phyloP scores from a whole-genome alignment of 169 alveolate genomes.

The Plasmodium relictum region DNA sequence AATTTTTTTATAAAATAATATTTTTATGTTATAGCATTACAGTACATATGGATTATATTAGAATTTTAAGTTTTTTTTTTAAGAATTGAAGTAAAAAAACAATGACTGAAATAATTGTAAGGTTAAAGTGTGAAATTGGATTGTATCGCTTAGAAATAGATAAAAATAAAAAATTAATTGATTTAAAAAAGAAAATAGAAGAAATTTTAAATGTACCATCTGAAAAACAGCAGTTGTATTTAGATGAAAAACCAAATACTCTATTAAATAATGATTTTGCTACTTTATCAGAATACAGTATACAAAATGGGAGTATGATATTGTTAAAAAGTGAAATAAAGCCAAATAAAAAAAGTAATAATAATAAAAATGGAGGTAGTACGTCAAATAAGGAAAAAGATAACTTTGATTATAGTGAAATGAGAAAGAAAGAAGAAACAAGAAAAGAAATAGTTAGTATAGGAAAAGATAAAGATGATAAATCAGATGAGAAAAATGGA shows the following conservation, averaged over 20 bases:
- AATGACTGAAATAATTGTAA: conserved; percentile 43
- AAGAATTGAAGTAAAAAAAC: background rate
- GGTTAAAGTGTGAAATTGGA: conserved; percentile 38
- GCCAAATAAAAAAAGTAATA: conserved; percentile 13
- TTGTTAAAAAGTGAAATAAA: conserved; percentile 38
- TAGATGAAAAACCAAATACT: conserved; percentile 2
- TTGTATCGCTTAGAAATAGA: conserved; percentile 42
- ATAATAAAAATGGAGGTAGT: background rate
- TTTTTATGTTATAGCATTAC: background rate
- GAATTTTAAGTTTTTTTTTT: background rate
- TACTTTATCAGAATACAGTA: background rate
- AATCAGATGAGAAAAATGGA: background rate
- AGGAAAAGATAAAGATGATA: background rate
- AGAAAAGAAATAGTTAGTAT: background rate
- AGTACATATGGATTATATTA: no score
- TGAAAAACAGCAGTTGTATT: conserved; percentile 28
- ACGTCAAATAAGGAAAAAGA: background rate
- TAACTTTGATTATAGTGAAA: background rate
- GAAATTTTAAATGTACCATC: conserved; percentile 46
- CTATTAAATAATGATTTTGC: background rate
- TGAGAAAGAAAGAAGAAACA: background rate
- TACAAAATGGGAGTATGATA: conserved; percentile 33
- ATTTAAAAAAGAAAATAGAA: conserved; percentile 45
- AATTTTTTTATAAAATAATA: background rate
- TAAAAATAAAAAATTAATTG: conserved; percentile 9